Percentiles rank a stretch among this genome's conserved stretches.
These are phyloP conservation scores for Closterium sp. DNA, from an alignment of 139 green algal genomes.

Conservation along the genomic window DNA sequence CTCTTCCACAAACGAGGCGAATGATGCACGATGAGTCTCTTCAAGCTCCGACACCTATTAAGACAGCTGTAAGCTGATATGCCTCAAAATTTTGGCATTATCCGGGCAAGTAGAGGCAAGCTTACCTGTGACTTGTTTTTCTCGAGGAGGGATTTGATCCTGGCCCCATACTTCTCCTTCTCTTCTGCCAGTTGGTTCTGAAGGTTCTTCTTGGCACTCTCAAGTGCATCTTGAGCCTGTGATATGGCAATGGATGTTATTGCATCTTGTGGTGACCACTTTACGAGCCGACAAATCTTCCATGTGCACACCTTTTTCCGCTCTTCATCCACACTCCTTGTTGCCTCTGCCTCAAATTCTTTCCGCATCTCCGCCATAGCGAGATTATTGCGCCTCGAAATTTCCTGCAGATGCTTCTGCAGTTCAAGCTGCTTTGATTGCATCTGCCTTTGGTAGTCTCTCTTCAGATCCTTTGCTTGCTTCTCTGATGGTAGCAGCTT, in stretches of 20 bases:
- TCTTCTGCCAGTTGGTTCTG: background rate
- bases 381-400: background rate
- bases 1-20: background rate
- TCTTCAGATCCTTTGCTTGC: background rate
- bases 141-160: background rate
- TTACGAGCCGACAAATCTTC: background rate
- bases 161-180: background rate
- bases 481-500: background rate
- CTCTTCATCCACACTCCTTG: background rate
- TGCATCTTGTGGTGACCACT: background rate
- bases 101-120: background rate
- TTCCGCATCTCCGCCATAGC: background rate
- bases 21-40: background rate
- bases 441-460: background rate
- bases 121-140: background rate
- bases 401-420: background rate
- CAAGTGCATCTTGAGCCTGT: background rate
- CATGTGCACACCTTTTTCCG: background rate
- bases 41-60: background rate
- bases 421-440: background rate
- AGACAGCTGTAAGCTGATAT: background rate
- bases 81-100: background rate
- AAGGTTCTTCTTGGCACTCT: background rate
- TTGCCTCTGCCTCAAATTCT: background rate
- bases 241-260: background rate